Evolutionary conservation across 208 protist genomes (phyloP), one percentile per base, ranked within the genome.

Genomic region (Crithidia sp.): DNA sequence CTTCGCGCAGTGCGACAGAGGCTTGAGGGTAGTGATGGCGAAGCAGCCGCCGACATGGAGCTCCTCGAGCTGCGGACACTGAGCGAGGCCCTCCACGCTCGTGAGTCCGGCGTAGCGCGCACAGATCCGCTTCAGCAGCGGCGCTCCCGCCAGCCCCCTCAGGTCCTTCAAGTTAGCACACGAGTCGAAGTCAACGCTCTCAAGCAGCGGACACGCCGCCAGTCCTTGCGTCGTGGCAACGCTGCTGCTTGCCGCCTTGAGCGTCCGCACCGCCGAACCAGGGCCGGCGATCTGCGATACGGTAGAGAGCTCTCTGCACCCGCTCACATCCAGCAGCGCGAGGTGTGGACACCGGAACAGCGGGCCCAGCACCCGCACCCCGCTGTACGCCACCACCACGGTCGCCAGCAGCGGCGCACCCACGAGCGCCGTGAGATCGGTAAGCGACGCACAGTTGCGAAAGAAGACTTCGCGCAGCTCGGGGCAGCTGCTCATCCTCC

Each of bases 291-390:
- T 14, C 7, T 55, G 50, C 37, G 62, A 55, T 9, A 57, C 50
- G 28, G 36, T 57, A 0, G 39, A 7, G 49, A 57, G 62, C 2
- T 67, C 62, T n/a, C 50, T 3, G 45, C 62, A 55, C 7, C 62
- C 62, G 37, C 50, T 57, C 14, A 67, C 62, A 37, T 67, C 62
- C 12, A 57, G 14, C 7, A 57, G 14, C 36, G 62, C 39, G n/a
- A 67, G 62, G 7, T 43, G 28, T 49, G 62, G 62, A 28, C 62
- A 67, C 16, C 50, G 45, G 39, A 67, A 57, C 17, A 67, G 62
- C 49, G 45, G 49, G 13, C 62, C 62, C 36, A 67, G 14, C 49
- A 28, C 37, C 16, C 39, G 47, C 62, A 57, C 62, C 4, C 49
- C 62, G 19, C 62, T 57, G 37, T 57, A 57, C 37, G 62, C 50